Base-by-base conservation (phyloP, 371 early-diverging fungal species). In the Nematocida sp. region DNA sequence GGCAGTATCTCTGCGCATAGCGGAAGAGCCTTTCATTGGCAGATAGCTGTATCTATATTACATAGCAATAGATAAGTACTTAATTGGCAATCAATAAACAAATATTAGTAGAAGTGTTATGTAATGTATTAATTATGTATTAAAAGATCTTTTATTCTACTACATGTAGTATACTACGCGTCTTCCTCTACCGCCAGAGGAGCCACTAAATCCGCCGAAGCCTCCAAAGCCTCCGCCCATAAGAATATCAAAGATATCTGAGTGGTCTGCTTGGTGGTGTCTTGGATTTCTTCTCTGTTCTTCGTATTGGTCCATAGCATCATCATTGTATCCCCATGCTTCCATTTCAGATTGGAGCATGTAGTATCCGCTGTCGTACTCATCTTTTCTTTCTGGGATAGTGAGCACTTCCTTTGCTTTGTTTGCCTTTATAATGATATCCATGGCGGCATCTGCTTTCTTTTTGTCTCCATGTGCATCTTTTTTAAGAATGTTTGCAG, bases 351-450 rank as follows among this genome's bases (percentile, higher is more conserved):
- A 59, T 32, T 71, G 60, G 38, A 60, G 59, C 75, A 71, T 71
- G 51, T 61, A 71, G n/a, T 36, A 48, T 36, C 83, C 83, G n/a
- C 48, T 75, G 66, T 82, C 81, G 53, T 82, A 82, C 77, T 81
- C 54, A 28, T 77, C 53, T 40, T 79, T 79, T 51, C 78, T 75
- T 18, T 78, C 55, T 13, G 35, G 18, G 49, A 79, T 59, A 16
- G 48, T 28, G 33, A 82, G 77, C 23, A 81, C 75, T 4, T 79
- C 68, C 9, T 66, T 65, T 18, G 83, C 81, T 50, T 81, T 80
- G 53, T 82, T 82, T 9, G 63, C 63, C 23, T 11, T 57, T 4
- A 53, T 63, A 33, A 64, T 63, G 0, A 47, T 49, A 2, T 64
- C 32, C 25, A 66, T 78, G 54, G 61, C 48, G 35, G 61, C 47